phyloP scores from a whole-genome alignment of 305 asterid genomes.

The Stenogyne calaminthoides region DNA sequence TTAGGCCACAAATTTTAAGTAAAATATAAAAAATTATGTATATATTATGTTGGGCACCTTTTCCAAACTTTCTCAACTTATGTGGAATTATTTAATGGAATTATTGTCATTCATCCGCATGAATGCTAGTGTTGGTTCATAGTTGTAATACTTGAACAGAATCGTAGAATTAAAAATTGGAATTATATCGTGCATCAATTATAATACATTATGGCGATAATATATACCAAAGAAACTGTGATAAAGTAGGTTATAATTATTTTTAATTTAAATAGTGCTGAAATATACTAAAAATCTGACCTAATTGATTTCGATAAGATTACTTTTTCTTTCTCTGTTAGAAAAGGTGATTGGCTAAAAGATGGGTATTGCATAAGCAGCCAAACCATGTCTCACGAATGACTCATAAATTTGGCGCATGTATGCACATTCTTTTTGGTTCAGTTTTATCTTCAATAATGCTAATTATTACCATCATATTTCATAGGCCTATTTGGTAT shows the following conservation, averaged over 20 bases:
- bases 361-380: neutral
- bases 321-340: neutral
- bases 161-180: neutral
- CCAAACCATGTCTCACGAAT: conserved; percentile 14
- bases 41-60: neutral
- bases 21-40: too few relatives aligned
- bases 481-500: neutral
- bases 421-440: neutral
- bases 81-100: too few relatives aligned
- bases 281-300: neutral
- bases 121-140: neutral
- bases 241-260: neutral
- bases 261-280: neutral
- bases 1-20: too few relatives aligned
- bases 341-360: neutral
- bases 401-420: neutral
- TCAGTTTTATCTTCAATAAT: neutral
- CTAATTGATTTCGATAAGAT: neutral
- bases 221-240: neutral
- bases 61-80: neutral
- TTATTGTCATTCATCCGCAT: too few relatives aligned
- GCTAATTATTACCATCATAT: neutral
- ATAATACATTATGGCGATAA: neutral
- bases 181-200: neutral
- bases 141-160: too few relatives aligned